Evolutionary conservation across 176 grass and related monocot species (phyloP), one percentile per base, ranked within the genome.

Genomic region (Eleusine indica): DNA sequence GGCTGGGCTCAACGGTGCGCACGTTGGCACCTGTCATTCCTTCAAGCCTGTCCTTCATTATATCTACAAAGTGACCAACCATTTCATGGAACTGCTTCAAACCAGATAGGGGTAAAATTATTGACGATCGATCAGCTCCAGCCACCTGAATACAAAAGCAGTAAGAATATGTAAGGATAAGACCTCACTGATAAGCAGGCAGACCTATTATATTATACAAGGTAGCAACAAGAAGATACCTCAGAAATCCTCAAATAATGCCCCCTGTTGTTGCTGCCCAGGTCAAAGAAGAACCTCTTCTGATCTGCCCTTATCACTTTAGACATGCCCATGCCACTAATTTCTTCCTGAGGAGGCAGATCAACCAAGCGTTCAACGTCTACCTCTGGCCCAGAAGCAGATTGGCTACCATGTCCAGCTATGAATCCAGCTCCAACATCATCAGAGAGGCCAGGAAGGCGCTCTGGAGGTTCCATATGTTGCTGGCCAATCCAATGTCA

Each of bases 21-120:
- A 95, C 91, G 3, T 96, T 99, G 29, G 87, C 88, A 2, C 91
- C 83, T 0, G 89, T 85, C 91, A 99, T 96, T 58, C 91, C 93
- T 88, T 99, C 96, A 35, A 98, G 89, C 70, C 91, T 94, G 74
- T 99, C 96, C 86, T 96, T 98, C 74, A 94, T 98, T 88, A 98
- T 88, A 87, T 98, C 96, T 80, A 96, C 96, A 86, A 98, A 98
- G 87, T 98, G 91, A 67, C 93, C 96, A 25, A 98, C 88, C 93
- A 98, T 98, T 88, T 98, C 96, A 80, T 98, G 91, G 90, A 98
- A 98, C 82, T 98, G 96, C 87, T 91, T 98, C 76, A 98, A 89
- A 49, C 93, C 96, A 47, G 96, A 96, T 17, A 98, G 84, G 0
- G 96, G 96, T 61, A 98, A 90, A 81, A 98, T 98, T 89, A 98